Percentiles rank a stretch among this genome's conserved stretches.
Evolutionary conservation across 192 early-diverging fungal genomes (phyloP).

Genomic region (Coemansia sp.): DNA sequence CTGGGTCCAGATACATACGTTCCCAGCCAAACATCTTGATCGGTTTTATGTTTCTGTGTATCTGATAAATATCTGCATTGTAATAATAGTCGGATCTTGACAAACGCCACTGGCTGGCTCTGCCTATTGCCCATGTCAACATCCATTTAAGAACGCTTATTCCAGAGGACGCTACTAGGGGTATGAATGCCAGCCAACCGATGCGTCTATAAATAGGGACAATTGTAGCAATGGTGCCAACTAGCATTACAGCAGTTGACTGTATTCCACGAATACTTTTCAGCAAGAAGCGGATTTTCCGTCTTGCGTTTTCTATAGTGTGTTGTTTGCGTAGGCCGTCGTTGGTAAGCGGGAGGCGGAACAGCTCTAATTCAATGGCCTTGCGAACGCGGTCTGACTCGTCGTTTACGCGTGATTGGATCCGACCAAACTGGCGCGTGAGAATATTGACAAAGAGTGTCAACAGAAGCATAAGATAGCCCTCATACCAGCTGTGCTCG

Average conservation of each 20-base stretch:
- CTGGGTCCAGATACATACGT: slow-evolving; percentile 16
- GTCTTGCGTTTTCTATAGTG: neutral
- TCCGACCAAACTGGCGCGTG: neutral
- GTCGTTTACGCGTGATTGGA: neutral
- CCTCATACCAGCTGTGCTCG: slow-evolving; percentile 22
- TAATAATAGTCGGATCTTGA: neutral
- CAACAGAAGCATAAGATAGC: neutral
- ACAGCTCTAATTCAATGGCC: slow-evolving; percentile 29
- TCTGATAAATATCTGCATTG: slow-evolving; percentile 5
- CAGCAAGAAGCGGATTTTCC: neutral
- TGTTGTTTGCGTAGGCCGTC: slow-evolving; percentile 10
- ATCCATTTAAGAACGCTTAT: neutral
- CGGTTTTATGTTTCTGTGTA: slow-evolving; percentile 11
- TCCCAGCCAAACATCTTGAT: slow-evolving; percentile 45
- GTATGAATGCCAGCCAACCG: slow-evolving; percentile 22
- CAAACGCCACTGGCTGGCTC: neutral
- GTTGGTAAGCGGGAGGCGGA: slow-evolving; percentile 24
- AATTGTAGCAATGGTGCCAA: slow-evolving; percentile 62
- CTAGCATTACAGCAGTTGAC: slow-evolving; percentile 61
- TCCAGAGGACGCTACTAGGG: neutral
- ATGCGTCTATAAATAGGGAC: slow-evolving; percentile 65
- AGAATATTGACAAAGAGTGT: neutral
- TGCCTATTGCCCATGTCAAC: neutral
- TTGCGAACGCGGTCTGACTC: neutral
- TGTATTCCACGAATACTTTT: slow-evolving; percentile 33